phyloP scores from a whole-genome alignment of 2,329 filamentous ascomycete species.

The Teratosphaeriaceae sp. region DNA sequence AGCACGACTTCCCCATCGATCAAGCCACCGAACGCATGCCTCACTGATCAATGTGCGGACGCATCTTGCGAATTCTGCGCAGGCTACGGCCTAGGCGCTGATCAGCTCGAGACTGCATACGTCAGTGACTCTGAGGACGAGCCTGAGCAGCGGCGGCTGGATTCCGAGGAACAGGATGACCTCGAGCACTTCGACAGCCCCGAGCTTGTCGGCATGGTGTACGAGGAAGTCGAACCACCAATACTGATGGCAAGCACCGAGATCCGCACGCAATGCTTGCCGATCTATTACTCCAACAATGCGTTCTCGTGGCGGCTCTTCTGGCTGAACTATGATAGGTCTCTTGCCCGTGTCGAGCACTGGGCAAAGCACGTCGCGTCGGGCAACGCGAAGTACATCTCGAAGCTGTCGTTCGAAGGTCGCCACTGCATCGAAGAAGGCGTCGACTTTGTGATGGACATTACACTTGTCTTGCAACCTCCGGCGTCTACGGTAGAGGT shows the following conservation, averaged over 20 bases:
- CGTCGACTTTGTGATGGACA: slow-evolving; percentile 10
- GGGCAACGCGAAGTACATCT: slow-evolving; percentile 4
- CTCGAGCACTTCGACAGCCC: slow-evolving; percentile 7
- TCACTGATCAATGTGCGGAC: background rate
- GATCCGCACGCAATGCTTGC: slow-evolving; percentile 10
- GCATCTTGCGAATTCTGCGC: slow-evolving; percentile 1
- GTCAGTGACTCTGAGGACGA: slow-evolving; percentile 3
- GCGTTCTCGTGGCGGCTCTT: slow-evolving; percentile 11
- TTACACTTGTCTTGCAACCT: slow-evolving; percentile 1
- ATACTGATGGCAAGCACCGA: slow-evolving; percentile 9
- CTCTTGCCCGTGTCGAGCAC: slow-evolving; percentile 6
- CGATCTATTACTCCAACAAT: slow-evolving; percentile 11
- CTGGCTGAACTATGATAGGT: slow-evolving; percentile 8
- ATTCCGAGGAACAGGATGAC: background rate
- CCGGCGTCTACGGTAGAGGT: background rate
- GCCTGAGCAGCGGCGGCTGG: slow-evolving; percentile 3
- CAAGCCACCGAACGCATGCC: background rate
- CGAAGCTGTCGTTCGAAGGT: slow-evolving; percentile 9
- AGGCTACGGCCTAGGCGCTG: background rate
- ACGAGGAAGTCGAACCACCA: slow-evolving; percentile 8
- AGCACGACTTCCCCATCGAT: too few species aligned
- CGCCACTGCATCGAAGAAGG: slow-evolving; percentile 12
- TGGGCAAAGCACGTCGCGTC: slow-evolving; percentile 5
- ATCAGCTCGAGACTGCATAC: slow-evolving; percentile 4
- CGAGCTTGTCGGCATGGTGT: slow-evolving; percentile 11